phyloP scores from a whole-genome alignment of 208 protist species.

The Leishmania lainsoni region DNA sequence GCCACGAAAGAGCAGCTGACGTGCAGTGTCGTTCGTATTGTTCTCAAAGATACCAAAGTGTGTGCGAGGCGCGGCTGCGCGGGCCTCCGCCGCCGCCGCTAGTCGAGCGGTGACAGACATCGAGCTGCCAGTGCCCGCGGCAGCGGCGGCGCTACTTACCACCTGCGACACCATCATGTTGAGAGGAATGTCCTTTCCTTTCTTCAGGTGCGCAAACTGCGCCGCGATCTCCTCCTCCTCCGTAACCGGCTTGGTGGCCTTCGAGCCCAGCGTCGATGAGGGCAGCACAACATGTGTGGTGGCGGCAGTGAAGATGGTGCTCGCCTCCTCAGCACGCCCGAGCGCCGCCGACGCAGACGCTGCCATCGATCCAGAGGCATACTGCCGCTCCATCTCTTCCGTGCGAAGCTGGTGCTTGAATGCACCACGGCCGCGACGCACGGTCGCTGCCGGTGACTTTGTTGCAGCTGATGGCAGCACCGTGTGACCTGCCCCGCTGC shows the following conservation, averaged over 20 bases:
- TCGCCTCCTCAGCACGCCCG: slow-evolving; percentile 34
- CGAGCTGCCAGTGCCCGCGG: slow-evolving; percentile 20
- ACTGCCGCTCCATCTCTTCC: slow-evolving; percentile 51
- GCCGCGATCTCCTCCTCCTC: slow-evolving; percentile 34
- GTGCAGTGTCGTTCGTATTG: slow-evolving; percentile 63
- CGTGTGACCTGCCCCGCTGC: not conserved
- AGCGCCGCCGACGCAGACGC: slow-evolving; percentile 11
- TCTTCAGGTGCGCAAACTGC: slow-evolving; percentile 30
- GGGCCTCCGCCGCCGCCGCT: slow-evolving; percentile 27
- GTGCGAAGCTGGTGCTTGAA: slow-evolving; percentile 73
- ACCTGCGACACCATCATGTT: slow-evolving; percentile 1
- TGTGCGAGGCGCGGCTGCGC: slow-evolving; percentile 18
- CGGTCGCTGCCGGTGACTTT: slow-evolving; percentile 28
- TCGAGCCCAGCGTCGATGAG: slow-evolving; percentile 29
- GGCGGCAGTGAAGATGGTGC: slow-evolving; percentile 51
- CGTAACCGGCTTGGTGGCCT: slow-evolving; percentile 16
- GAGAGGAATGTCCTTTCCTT: slow-evolving; percentile 28
- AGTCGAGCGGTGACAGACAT: slow-evolving; percentile 24
- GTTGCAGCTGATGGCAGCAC: slow-evolving; percentile 3
- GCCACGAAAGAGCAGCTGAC: slow-evolving; percentile 78
- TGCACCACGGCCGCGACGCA: slow-evolving; percentile 72
- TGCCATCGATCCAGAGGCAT: slow-evolving; percentile 1
- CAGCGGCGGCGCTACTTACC: slow-evolving; percentile 19
- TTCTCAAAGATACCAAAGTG: slow-evolving; percentile 41
- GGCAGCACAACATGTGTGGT: slow-evolving; percentile 60